Conservation (phyloP, 768 basidiomycete species). For the Lentinula lateritia region DNA sequence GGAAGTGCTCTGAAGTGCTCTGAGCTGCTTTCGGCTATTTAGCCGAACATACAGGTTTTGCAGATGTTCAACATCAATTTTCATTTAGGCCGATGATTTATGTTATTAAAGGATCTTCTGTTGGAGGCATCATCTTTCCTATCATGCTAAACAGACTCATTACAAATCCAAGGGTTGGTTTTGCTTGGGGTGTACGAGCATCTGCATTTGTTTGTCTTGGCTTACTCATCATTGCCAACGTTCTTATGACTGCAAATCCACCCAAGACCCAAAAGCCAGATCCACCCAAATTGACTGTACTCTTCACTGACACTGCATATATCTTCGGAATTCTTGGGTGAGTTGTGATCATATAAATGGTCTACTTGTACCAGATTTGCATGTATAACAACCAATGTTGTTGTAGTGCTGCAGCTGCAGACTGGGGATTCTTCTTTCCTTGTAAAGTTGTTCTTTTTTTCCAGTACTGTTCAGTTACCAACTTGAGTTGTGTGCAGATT, state of each 20-base stretch:
- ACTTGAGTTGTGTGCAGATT: constrained; percentile 27
- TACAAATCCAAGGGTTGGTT: constrained; percentile 10
- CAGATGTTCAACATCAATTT: too few relatives aligned
- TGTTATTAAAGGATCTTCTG: too few relatives aligned
- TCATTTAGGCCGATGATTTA: too few relatives aligned
- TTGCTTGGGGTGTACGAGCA: constrained; percentile 15
- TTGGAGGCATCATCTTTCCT: constrained; percentile 24
- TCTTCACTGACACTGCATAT: not conserved
- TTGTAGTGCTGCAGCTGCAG: constrained; percentile 31
- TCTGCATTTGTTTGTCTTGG: constrained; percentile 13
- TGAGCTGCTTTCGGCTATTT: too few relatives aligned
- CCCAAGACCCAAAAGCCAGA: not conserved
- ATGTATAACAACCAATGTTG: too few relatives aligned
- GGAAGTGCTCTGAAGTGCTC: too few relatives aligned
- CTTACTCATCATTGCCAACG: constrained; percentile 13
- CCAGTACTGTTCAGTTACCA: not conserved
- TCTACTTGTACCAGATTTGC: not conserved
- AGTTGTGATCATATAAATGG: too few relatives aligned
- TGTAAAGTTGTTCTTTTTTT: constrained; percentile 23
- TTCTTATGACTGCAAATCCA: constrained; percentile 14
- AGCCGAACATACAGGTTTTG: too few relatives aligned
- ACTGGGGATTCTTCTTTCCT: constrained; percentile 46
- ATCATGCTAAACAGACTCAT: constrained; percentile 27
- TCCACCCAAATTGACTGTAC: not conserved
- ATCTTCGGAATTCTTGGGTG: constrained; percentile 7